Evolutionary conservation across 2,329 filamentous ascomycete genomes (phyloP).

Genomic region (Ceratocystis colombiana): DNA sequence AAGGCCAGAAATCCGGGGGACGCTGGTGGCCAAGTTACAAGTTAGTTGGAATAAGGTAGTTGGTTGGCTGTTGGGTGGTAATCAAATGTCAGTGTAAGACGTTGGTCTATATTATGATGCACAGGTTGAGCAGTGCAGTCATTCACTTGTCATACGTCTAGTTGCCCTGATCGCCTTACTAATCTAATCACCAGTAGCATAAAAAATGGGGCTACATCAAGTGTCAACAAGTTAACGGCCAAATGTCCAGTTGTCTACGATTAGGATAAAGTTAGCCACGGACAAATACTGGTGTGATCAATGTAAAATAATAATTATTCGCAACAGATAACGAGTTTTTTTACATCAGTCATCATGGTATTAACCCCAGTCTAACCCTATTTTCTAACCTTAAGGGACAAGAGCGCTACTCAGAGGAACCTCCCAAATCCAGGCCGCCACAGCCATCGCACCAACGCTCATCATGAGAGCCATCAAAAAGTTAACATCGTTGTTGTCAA

Average conservation of each 20-base stretch:
- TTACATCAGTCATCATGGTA: neutral
- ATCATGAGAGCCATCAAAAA: constrained; percentile 77
- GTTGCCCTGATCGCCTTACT: neutral
- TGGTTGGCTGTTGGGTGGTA: no score
- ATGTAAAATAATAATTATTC: no score
- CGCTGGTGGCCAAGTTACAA: no score
- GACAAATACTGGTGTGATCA: no score
- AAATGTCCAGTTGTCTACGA: no score
- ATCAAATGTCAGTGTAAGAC: no score
- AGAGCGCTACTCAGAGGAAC: constrained; percentile 42
- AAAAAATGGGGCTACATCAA: neutral
- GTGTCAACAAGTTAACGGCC: neutral
- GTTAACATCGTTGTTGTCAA: constrained; percentile 96
- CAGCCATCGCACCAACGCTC: constrained; percentile 65
- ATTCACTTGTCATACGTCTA: neutral
- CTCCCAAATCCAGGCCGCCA: constrained; percentile 52
- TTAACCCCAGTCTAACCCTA: neutral
- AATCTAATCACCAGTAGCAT: neutral
- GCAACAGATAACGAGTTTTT: neutral
- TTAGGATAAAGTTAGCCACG: no score
- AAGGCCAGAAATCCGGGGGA: no score
- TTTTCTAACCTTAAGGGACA: constrained; percentile 28
- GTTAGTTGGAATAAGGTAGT: no score
- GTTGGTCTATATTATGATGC: neutral
- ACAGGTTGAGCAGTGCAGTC: neutral